Base-by-base conservation (phyloP, 306 rosid genomes). In the Cucurbita argyrosperma region DNA sequence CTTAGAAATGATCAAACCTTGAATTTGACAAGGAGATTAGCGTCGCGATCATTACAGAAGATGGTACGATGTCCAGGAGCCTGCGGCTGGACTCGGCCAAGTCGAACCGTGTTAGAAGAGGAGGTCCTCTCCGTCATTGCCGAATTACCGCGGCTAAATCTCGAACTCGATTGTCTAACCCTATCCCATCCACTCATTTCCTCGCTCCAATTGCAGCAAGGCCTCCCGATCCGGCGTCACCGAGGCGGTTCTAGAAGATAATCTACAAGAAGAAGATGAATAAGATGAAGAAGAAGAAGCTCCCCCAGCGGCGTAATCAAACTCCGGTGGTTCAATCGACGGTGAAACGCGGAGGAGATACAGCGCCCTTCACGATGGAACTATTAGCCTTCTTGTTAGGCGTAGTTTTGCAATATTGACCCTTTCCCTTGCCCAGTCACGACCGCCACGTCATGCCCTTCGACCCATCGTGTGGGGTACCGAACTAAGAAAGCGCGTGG, bases 71-170 rank as follows among this genome's bases (percentile, higher is more conserved):
- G 64, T 43, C 90, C 82, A 19, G 98, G 98, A 1, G 98, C 97
- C 77, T 90, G 98, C 3, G 98, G 98, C 83, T 88, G 96, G 61
- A 90, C 90, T 16, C 90, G 96, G 19, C 98, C 98, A 80, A 93
- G 96, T 54, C 90, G 86, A 82, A 89, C 88, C 15, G 94, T 79
- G 65, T 74, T 84, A 77, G 88, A 61, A 69, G 88, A 87, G 16
- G 85, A 19, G 23, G 73, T 38, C 12, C 90, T 87, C 7, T 84
- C 83, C 16, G 19, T 18, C 84, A 76, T 40, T 30, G 79, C 35
- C 49, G 84, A 74, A 80, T 61, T 64, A 15, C 81, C 78, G 63
- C 79, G 64, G 26, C 80, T 79, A 53, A 87, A 70, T 81, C 96
- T 80, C 61, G 92, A 74, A 74, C 88, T 72, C 63, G 85, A 76